Base-by-base conservation (phyloP, 1,284 basidiomycete genomes). In the Cystobasidium pallidum region DNA sequence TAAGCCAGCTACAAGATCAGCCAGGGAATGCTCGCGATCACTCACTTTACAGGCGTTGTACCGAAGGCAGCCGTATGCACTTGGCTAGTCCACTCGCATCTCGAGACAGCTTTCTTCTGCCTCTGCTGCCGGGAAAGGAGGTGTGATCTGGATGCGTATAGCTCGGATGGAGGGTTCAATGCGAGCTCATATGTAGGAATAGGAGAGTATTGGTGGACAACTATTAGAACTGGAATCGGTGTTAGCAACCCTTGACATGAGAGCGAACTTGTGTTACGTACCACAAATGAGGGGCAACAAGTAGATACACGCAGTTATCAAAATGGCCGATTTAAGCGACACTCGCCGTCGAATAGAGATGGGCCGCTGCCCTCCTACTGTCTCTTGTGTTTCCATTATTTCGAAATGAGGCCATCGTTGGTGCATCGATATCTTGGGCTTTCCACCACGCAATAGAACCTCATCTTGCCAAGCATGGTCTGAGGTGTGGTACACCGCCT, bases 41-140 rank as follows among this genome's bases (percentile, higher is more conserved):
- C 68, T 62, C n/a, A 71, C 68, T 47, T 47, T 17, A 71, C 28
- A 21, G 68, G 21, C 11, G 45, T 71, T 7, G 68, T 64, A 26
- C 59, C 52, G 3, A 47, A 54, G 24, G 45, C 68, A 3, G 47
- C 68, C 11, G 2, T n/a, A 4, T 36, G 15, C 6, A 70, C 58
- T n/a, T 39, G 39, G 8, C 11, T 24, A 24, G 57, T 15, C 67
- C 67, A 70, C 28, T 52, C 34, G 67, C 67, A 70, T 57, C 61
- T 70, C 21, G 39, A 21, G 3, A 51, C 43, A 6, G 52, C 34
- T 47, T 58, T 58, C 36, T 54, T 28, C 47, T 26, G 24, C 21
- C 64, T 54, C 34, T 52, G 24, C 26, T 39, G 64, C 11, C 51
- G 26, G 7, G 24, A 19, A 8, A 21, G 17, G 17, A 45, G 21